Conservation (phyloP, 306 rosid species). For the Senna tora region DNA sequence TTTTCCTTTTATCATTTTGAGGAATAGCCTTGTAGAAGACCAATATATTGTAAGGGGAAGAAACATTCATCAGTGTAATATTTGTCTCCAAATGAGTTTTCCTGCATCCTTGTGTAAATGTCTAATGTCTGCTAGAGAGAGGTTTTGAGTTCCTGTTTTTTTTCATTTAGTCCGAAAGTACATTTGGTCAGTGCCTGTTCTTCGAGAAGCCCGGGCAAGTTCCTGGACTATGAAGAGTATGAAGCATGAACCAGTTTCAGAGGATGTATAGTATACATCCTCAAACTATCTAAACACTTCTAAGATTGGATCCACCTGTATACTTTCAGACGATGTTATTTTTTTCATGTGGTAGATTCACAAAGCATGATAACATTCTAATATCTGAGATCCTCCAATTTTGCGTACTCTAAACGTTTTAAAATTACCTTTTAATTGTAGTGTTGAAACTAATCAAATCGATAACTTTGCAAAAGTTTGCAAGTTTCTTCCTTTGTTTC, state of each 20-base stretch:
- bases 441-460: background rate
- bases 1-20: conserved; percentile 4
- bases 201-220: background rate
- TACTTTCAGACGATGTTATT: too few relatives aligned
- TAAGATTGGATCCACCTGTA: too few relatives aligned
- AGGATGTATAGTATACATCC: too few relatives aligned
- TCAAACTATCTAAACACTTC: too few relatives aligned
- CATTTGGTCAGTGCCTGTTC: background rate
- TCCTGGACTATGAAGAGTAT: background rate
- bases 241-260: background rate
- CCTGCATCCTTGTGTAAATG: conserved; percentile 43
- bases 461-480: background rate
- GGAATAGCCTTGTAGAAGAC: conserved; percentile 28
- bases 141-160: background rate
- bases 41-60: conserved; percentile 30
- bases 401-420: too few relatives aligned
- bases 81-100: conserved; percentile 31
- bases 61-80: conserved; percentile 29
- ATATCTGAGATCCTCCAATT: background rate
- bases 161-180: background rate
- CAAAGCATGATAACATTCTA: background rate
- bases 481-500: too few relatives aligned
- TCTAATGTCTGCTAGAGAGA: conserved; percentile 1
- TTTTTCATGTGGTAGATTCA: too few relatives aligned
- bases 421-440: too few relatives aligned